Percentiles rank a stretch among this genome's conserved stretches.
Conservation (phyloP, 1,284 basidiomycete genomes). For the Rhodotorula mucilaginosa region DNA sequence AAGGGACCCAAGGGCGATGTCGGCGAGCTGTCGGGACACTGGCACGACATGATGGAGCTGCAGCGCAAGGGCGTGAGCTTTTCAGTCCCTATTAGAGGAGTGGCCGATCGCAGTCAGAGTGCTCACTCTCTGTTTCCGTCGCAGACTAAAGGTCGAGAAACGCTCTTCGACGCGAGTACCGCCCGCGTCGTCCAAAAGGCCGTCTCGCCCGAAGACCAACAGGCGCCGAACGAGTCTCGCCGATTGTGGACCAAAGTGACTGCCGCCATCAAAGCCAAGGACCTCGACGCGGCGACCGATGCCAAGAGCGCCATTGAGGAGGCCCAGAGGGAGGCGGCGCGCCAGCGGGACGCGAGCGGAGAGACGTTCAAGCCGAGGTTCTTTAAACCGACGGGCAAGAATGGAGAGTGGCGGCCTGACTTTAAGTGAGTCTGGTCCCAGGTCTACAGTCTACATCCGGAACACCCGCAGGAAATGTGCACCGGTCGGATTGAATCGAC, state of each 20-base stretch:
- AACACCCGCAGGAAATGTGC: background rate
- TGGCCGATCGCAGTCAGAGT: background rate
- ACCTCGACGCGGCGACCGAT: constrained; percentile 90
- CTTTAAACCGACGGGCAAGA: constrained; percentile 65
- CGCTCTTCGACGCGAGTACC: constrained; percentile 79
- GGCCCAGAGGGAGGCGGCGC: constrained; percentile 78
- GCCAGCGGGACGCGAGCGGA: constrained; percentile 70
- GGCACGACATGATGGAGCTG: constrained; percentile 89
- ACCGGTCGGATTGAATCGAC: too few relatives aligned
- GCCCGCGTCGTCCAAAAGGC: constrained; percentile 74
- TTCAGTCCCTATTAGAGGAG: constrained; percentile 49
- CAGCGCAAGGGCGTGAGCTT: constrained; percentile 57
- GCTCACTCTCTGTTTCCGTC: background rate
- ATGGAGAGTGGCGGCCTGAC: constrained; percentile 75
- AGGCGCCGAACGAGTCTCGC: constrained; percentile 74
- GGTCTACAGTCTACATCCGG: too few relatives aligned
- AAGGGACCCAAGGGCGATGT: constrained; percentile 64
- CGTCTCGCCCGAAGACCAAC: constrained; percentile 78
- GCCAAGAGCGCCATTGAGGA: constrained; percentile 89
- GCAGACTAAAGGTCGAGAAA: constrained; percentile 49
- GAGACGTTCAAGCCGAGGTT: constrained; percentile 68
- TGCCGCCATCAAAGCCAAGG: constrained; percentile 75
- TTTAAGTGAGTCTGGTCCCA: constrained; percentile 51
- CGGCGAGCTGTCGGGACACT: constrained; percentile 85
- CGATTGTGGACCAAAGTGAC: constrained; percentile 86